phyloP scores from a whole-genome alignment of 257 asterid genomes.

The Ballota nigra region DNA sequence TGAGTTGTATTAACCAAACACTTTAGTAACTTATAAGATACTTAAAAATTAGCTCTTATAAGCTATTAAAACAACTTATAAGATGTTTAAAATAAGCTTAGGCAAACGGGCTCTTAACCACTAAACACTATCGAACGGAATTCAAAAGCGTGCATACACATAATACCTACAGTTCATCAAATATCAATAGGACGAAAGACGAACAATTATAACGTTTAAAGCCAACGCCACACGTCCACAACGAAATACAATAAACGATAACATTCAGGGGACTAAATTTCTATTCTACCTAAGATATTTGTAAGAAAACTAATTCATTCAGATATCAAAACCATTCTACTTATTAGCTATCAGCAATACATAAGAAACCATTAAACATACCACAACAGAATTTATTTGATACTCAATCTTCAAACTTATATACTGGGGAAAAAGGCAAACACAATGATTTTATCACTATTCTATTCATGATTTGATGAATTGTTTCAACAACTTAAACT shows the following conservation, averaged over 20 bases:
- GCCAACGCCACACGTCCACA: background rate
- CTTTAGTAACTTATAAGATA: no score
- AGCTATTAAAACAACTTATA: no score
- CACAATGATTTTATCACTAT: background rate
- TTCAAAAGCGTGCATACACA: background rate
- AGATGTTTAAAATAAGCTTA: no score
- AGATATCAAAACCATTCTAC: background rate
- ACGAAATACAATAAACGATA: background rate
- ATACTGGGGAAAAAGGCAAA: background rate
- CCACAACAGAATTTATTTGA: background rate
- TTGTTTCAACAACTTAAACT: background rate
- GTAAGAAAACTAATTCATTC: background rate
- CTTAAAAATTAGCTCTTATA: no score
- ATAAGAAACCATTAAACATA: background rate
- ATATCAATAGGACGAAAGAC: background rate
- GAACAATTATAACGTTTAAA: background rate
- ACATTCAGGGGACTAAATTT: background rate
- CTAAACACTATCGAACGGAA: background rate
- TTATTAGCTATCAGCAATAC: background rate
- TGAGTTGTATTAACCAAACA: no score
- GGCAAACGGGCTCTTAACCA: no score
- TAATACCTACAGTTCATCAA: background rate
- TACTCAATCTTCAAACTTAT: background rate
- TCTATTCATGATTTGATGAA: background rate
- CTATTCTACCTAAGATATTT: background rate